Conservation (phyloP, 1,284 basidiomycete genomes). For the Pterulicium gracile region DNA sequence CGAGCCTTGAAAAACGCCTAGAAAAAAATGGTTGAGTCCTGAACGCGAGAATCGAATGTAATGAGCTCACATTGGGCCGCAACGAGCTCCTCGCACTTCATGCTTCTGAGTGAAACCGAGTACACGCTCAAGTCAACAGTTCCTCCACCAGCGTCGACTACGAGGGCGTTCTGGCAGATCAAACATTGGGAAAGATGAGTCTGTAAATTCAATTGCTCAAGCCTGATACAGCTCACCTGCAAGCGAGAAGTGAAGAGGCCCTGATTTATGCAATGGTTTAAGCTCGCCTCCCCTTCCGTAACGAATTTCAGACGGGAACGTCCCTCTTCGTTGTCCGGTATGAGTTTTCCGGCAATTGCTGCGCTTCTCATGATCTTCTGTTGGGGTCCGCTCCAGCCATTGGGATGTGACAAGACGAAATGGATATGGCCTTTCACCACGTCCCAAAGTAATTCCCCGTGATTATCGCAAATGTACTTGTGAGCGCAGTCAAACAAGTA, state of each 20-base stretch:
- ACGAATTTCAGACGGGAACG: constrained; percentile 12
- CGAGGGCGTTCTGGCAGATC: not conserved
- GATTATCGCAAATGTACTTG: constrained; percentile 25
- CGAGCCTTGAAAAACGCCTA: constrained; percentile 26
- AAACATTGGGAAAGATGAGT: not conserved
- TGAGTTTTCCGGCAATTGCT: constrained; percentile 13
- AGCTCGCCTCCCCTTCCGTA: constrained; percentile 5
- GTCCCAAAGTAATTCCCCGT: constrained; percentile 24
- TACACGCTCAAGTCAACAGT: not conserved
- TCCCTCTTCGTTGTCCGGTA: constrained; percentile 8
- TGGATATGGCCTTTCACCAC: constrained; percentile 22
- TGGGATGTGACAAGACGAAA: constrained; percentile 30
- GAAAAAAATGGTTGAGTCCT: not conserved
- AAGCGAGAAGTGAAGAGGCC: constrained; percentile 3
- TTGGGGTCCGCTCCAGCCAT: constrained; percentile 33
- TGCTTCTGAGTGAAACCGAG: not conserved
- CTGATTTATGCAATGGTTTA: constrained; percentile 13
- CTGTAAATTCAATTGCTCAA: not conserved
- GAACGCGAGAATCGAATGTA: not conserved
- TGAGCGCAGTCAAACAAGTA: constrained; percentile 26
- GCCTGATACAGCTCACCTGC: constrained; percentile 2
- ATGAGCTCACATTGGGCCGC: not conserved
- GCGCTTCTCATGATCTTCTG: constrained; percentile 28
- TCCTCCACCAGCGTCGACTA: not conserved
- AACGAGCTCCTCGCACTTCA: not conserved